These are phyloP conservation scores for Ceratonia siliqua DNA, from an alignment of 306 rosid species.

Conservation along the genomic window DNA sequence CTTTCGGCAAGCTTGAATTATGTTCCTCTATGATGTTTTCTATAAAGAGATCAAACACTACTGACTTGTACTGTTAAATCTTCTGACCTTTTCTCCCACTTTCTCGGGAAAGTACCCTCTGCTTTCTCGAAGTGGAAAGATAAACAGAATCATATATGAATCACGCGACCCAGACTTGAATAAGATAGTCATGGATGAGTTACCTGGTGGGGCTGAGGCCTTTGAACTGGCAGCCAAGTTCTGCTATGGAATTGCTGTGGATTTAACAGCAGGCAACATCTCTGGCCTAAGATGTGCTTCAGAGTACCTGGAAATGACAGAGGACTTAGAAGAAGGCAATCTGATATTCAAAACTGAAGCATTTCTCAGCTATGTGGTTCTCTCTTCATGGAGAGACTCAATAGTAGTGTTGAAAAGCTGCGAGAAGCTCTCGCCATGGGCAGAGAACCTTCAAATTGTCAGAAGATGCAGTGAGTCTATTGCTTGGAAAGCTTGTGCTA, in stretches of 20 bases:
- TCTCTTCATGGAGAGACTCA: conserved; percentile 97
- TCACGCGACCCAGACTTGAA: conserved; percentile 62
- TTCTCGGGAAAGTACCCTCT: conserved; percentile 68
- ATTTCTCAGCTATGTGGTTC: conserved; percentile 90
- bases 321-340: conserved; percentile 95
- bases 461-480: conserved; percentile 95
- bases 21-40: background rate
- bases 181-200: conserved; percentile 73
- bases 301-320: conserved; percentile 95
- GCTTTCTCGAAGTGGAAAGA: conserved; percentile 91
- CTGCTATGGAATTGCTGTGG: conserved; percentile 92
- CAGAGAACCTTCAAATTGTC: conserved; percentile 91
- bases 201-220: conserved; percentile 89
- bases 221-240: conserved; percentile 90
- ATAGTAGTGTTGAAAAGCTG: conserved; percentile 90
- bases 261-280: conserved; percentile 90
- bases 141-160: conserved; percentile 79
- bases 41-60: background rate
- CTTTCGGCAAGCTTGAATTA: background rate
- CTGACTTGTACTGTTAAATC: conserved; percentile 26
- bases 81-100: conserved; percentile 22
- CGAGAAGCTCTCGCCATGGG: conserved; percentile 96
- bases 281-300: conserved; percentile 97
- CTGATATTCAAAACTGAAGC: conserved; percentile 98
- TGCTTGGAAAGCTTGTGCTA: conserved; percentile 99